These are phyloP conservation scores for Hibiscus syriacus DNA, from an alignment of 345 rosid genomes.

Conservation along the genomic window DNA sequence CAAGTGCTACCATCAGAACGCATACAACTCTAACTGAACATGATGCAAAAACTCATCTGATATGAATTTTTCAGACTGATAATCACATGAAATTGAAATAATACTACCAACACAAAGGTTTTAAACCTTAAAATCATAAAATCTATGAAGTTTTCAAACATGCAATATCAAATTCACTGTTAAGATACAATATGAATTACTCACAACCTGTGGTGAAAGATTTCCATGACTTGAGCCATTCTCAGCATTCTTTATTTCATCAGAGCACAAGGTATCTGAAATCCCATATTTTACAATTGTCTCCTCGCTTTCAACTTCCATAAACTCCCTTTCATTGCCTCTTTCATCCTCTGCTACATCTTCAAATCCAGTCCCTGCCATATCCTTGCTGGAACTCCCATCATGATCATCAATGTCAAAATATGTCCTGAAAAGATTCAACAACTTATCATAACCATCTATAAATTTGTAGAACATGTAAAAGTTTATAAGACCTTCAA, in stretches of 20 bases:
- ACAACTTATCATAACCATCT: slow-evolving; percentile 30
- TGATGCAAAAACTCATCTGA: neutral
- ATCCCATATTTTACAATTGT: slow-evolving; percentile 3
- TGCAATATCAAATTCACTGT: neutral
- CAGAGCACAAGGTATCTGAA: slow-evolving; percentile 17
- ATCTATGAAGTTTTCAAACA: neutral
- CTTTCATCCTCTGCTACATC: slow-evolving; percentile 16
- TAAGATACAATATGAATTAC: slow-evolving; percentile 1
- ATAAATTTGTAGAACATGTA: neutral
- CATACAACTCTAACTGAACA: slow-evolving; percentile 2
- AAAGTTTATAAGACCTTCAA: neutral
- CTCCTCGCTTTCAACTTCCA: slow-evolving; percentile 16
- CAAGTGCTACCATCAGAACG: slow-evolving; percentile 7
- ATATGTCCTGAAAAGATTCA: slow-evolving; percentile 21
- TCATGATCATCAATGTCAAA: slow-evolving; percentile 13
- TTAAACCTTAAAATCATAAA: neutral
- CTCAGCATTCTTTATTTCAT: slow-evolving; percentile 22
- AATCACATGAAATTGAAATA: neutral
- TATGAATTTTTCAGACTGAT: neutral
- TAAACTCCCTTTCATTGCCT: slow-evolving; percentile 9
- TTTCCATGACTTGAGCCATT: slow-evolving; percentile 24
- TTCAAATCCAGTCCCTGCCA: slow-evolving; percentile 22
- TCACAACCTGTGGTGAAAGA: slow-evolving; percentile 19
- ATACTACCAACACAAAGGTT: neutral
- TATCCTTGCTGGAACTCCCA: slow-evolving; percentile 15